Percentiles rank a stretch among this genome's conserved stretches.
phyloP scores from a whole-genome alignment of 108 stramenopile species.

The Pseudonitzschia multistriata region DNA sequence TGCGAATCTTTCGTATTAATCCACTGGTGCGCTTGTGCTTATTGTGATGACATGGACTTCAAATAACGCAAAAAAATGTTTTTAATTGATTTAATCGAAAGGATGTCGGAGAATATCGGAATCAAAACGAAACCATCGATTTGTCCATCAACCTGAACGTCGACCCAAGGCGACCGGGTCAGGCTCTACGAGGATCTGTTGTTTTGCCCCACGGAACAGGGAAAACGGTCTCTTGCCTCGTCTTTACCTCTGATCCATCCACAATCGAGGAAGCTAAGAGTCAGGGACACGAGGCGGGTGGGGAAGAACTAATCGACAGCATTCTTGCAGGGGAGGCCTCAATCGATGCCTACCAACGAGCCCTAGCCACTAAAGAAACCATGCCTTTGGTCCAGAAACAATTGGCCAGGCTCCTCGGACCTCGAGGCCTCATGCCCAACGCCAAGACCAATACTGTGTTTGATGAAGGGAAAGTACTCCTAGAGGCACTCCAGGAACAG shows the following conservation, averaged over 20 bases:
- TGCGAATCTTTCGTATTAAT: too few species aligned
- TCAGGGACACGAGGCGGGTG: constrained; percentile 85
- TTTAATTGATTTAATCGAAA: neutral
- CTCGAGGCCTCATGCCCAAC: constrained; percentile 96
- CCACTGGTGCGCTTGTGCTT: too few species aligned
- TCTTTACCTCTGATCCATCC: constrained; percentile 78
- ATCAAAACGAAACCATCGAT: constrained; percentile 85
- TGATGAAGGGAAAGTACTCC: constrained; percentile 40
- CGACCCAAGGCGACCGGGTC: constrained; percentile 94
- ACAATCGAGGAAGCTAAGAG: constrained; percentile 62
- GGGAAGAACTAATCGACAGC: constrained; percentile 72
- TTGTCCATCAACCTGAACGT: constrained; percentile 86
- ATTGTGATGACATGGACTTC: too few species aligned
- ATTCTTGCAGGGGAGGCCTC: constrained; percentile 67
- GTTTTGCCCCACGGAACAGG: constrained; percentile 93
- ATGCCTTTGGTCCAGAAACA: constrained; percentile 65
- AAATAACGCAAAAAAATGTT: too few species aligned
- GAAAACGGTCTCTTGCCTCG: constrained; percentile 81
- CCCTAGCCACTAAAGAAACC: constrained; percentile 87
- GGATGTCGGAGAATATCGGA: constrained; percentile 44
- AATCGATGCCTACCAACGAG: constrained; percentile 66
- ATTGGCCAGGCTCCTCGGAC: constrained; percentile 89
- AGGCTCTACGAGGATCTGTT: constrained; percentile 82
- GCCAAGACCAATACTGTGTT: constrained; percentile 92
- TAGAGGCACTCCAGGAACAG: constrained; percentile 50